Evolutionary conservation across 805 yeast genomes (phyloP).

Genomic region (Cyberlindnera maritima): DNA sequence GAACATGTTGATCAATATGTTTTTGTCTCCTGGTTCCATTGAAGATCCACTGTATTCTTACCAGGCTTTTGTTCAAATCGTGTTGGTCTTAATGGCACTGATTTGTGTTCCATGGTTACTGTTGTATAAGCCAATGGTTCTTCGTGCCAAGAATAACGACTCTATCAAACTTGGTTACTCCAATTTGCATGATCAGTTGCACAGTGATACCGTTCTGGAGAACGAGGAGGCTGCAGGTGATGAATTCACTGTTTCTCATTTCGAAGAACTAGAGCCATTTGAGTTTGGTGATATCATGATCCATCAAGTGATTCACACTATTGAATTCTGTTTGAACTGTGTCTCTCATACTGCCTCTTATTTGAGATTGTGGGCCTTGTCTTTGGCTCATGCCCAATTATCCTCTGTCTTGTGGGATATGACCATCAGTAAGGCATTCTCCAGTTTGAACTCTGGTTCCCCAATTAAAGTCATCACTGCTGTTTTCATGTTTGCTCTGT

Average conservation of each 20-base stretch:
- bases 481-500: slow-evolving; percentile 83
- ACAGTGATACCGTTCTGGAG: slow-evolving; percentile 34
- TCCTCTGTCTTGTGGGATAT: slow-evolving; percentile 93
- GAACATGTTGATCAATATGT: slow-evolving; percentile 95
- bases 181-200: slow-evolving; percentile 43
- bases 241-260: slow-evolving; percentile 14
- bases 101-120: slow-evolving; percentile 93
- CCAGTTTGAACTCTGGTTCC: slow-evolving; percentile 34
- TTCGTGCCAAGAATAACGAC: slow-evolving; percentile 35
- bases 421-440: slow-evolving; percentile 83
- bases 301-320: slow-evolving; percentile 97
- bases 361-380: slow-evolving; percentile 95
- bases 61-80: slow-evolving; percentile 72
- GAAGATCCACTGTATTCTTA: slow-evolving; percentile 80
- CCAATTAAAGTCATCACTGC: slow-evolving; percentile 70
- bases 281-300: slow-evolving; percentile 94
- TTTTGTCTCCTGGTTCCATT: slow-evolving; percentile 85
- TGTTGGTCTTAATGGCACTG: slow-evolving; percentile 70
- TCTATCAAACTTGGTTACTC: slow-evolving; percentile 51
- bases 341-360: slow-evolving; percentile 98
- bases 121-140: slow-evolving; percentile 69
- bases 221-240: slow-evolving; percentile 42
- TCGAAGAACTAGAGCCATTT: slow-evolving; percentile 50
- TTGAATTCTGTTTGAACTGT: slow-evolving; percentile 95
- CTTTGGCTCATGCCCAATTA: slow-evolving; percentile 95